These are phyloP conservation scores for Zangia roseola DNA, from an alignment of 768 basidiomycete genomes.

Conservation along the genomic window DNA sequence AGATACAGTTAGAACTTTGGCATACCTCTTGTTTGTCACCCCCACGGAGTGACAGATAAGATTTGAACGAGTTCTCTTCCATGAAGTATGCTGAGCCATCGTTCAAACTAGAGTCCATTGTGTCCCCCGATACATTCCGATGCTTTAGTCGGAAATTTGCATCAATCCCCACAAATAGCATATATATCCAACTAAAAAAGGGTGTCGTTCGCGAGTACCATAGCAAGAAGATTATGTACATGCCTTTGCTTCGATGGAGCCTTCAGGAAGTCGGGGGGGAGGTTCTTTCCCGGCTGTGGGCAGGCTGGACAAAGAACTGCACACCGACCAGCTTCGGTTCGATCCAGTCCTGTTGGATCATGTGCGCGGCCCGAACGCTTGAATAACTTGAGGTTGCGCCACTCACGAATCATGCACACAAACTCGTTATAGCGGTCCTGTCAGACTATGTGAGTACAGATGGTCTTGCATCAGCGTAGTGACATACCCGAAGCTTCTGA, in stretches of 20 bases:
- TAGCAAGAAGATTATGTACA: too few relatives aligned
- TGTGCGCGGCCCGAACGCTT: background rate
- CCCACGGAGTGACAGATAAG: slow-evolving; percentile 5
- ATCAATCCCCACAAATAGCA: slow-evolving; percentile 25
- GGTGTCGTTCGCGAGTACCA: background rate
- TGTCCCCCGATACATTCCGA: slow-evolving; percentile 9
- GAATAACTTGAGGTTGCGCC: slow-evolving; percentile 1
- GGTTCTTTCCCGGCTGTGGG: background rate
- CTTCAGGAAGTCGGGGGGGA: background rate
- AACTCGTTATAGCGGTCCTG: background rate
- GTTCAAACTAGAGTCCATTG: slow-evolving; percentile 19
- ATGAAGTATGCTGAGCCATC: slow-evolving; percentile 26
- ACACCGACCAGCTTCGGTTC: background rate
- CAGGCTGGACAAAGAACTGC: background rate
- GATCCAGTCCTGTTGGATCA: background rate
- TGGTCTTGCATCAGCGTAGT: too few relatives aligned
- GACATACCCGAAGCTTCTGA: background rate
- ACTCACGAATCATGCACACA: background rate
- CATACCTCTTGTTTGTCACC: too few relatives aligned
- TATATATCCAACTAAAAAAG: slow-evolving; percentile 12
- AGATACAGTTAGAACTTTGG: too few relatives aligned
- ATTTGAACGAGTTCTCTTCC: slow-evolving; percentile 19
- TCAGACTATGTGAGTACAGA: background rate
- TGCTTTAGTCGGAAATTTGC: slow-evolving; percentile 30
- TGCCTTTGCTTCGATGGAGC: too few relatives aligned